Conservation (phyloP, 2,329 filamentous ascomycete genomes). For the Venturia pyrina region DNA sequence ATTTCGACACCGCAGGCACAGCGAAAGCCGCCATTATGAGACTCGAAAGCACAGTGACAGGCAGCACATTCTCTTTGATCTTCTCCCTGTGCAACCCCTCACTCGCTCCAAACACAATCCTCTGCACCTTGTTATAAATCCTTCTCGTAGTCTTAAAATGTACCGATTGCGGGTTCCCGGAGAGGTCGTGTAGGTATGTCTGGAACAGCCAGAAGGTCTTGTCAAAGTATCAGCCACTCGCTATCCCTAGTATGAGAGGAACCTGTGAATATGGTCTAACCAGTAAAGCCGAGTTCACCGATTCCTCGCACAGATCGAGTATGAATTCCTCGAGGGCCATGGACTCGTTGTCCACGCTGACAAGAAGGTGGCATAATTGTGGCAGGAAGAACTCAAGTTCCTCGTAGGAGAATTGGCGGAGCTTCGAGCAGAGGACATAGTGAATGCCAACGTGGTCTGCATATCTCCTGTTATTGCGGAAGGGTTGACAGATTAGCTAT, state of each 20-base stretch:
- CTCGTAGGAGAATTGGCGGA: slow-evolving; percentile 81
- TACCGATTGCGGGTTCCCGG: slow-evolving; percentile 62
- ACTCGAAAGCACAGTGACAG: slow-evolving; percentile 71
- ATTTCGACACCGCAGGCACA: slow-evolving; percentile 63
- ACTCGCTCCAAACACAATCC: slow-evolving; percentile 71
- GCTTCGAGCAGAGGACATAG: slow-evolving; percentile 79
- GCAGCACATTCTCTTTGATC: slow-evolving; percentile 72
- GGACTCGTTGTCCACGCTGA: slow-evolving; percentile 82
- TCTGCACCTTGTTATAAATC: slow-evolving; percentile 81
- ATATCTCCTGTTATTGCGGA: slow-evolving; percentile 53
- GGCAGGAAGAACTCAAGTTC: slow-evolving; percentile 90
- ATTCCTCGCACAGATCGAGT: slow-evolving; percentile 77
- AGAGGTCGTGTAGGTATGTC: slow-evolving; percentile 75
- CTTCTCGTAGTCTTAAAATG: slow-evolving; percentile 74
- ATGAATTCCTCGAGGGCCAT: slow-evolving; percentile 86
- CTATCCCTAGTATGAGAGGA: slow-evolving; percentile 15
- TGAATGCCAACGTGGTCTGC: slow-evolving; percentile 84
- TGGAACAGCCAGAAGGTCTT: slow-evolving; percentile 89
- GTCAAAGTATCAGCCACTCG: slow-evolving; percentile 1
- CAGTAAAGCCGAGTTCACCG: slow-evolving; percentile 71
- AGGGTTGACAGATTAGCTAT: neutral
- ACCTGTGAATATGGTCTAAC: slow-evolving; percentile 40
- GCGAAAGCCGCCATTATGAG: slow-evolving; percentile 70
- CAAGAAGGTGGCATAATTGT: slow-evolving; percentile 73
- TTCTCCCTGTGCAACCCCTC: slow-evolving; percentile 60